phyloP scores from a whole-genome alignment of 192 early-diverging fungal genomes.

The Entomortierella lignicola region DNA sequence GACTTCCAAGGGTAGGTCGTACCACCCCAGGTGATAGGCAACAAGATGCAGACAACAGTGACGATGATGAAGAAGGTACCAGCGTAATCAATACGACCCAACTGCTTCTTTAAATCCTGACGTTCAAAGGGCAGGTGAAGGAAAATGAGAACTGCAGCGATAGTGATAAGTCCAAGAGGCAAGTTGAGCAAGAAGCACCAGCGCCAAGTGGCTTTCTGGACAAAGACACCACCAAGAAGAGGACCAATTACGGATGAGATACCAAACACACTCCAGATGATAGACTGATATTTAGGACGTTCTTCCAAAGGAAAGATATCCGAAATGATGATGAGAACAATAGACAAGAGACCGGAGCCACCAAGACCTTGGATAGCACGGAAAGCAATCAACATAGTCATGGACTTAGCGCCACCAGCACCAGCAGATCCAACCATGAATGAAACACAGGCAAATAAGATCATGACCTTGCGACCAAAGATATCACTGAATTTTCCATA shows the following conservation, averaged over 20 bases:
- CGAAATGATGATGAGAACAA: constrained; percentile 85
- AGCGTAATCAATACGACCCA: constrained; percentile 74
- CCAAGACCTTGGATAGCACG: constrained; percentile 88
- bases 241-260: constrained; percentile 85
- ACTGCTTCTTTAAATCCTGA: constrained; percentile 68
- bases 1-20: constrained; percentile 74
- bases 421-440: constrained; percentile 86
- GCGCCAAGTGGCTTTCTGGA: constrained; percentile 73
- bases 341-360: constrained; percentile 78
- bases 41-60: constrained; percentile 70
- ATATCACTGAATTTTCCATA: constrained; percentile 87
- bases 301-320: constrained; percentile 89
- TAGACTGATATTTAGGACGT: constrained; percentile 88
- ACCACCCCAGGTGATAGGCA: constrained; percentile 83
- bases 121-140: constrained; percentile 69
- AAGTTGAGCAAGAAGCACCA: constrained; percentile 90
- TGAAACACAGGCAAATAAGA: constrained; percentile 77
- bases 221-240: constrained; percentile 87
- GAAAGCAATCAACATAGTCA: constrained; percentile 74
- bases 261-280: constrained; percentile 84
- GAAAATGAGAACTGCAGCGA: constrained; percentile 65
- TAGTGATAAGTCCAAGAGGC: constrained; percentile 78
- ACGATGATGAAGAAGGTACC: constrained; percentile 64
- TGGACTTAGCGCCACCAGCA: constrained; percentile 81
- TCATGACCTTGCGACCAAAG: constrained; percentile 86